Evolutionary conservation across 2,329 filamentous ascomycete species (phyloP).

Genomic region (Thielaviopsis musarum): DNA sequence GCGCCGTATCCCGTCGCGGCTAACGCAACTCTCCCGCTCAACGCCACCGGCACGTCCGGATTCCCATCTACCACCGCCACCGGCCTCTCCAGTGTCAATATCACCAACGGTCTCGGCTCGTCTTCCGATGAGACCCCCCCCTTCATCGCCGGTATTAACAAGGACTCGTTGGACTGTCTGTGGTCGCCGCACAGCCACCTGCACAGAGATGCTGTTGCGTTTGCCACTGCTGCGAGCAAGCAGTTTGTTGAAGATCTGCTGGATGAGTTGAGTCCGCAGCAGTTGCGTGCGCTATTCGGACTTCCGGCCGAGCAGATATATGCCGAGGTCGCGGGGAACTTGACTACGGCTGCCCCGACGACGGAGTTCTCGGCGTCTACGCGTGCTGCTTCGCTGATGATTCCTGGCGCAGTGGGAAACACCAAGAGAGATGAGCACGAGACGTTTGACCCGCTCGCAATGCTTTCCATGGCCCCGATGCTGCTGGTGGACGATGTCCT

Average conservation of each 20-base stretch:
- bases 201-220: conserved; percentile 3
- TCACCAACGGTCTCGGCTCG: not conserved
- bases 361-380: not conserved
- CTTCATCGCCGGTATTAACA: conserved; percentile 10
- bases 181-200: conserved; percentile 11
- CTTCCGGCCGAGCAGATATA: not conserved
- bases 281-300: conserved; percentile 10
- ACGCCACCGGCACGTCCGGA: not conserved
- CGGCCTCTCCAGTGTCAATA: not conserved
- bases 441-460: conserved; percentile 5
- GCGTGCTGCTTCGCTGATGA: not conserved
- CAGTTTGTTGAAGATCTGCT: conserved; percentile 9
- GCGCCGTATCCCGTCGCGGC: not conserved
- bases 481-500: conserved; percentile 1
- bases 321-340: not conserved
- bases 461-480: conserved; percentile 7
- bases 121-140: not conserved
- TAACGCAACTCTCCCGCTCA: not conserved
- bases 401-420: not conserved
- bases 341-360: not conserved
- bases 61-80: not conserved
- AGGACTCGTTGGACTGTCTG: conserved; percentile 11
- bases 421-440: not conserved
- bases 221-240: conserved; percentile 6
- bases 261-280: conserved; percentile 7